Percentiles rank a stretch among this genome's conserved stretches.
Evolutionary conservation across 2,329 filamentous ascomycete species (phyloP).

Genomic region (Paraconiothyrium sp.): DNA sequence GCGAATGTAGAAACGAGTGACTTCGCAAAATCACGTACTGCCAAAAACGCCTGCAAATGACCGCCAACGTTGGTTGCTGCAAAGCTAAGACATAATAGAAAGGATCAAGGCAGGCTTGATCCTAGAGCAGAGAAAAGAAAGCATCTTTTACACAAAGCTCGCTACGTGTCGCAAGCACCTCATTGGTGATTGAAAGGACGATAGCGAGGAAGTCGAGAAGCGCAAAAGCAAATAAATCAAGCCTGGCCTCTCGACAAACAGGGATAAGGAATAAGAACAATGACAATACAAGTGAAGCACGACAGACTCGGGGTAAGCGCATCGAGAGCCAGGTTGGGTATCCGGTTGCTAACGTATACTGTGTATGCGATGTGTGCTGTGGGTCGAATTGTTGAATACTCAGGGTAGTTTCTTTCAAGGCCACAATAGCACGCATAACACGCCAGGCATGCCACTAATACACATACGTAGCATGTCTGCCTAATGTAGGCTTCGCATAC

Average conservation of each 20-base stretch:
- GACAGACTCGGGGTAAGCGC: neutral
- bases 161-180: neutral
- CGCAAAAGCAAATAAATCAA: constrained; percentile 6
- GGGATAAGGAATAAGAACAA: constrained; percentile 1
- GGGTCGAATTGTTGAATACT: neutral
- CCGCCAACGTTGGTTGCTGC: neutral
- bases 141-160: neutral
- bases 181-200: neutral
- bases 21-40: constrained; percentile 2
- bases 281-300: constrained; percentile 11
- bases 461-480: constrained; percentile 39
- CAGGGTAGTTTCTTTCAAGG: neutral
- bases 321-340: constrained; percentile 20
- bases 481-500: constrained; percentile 35
- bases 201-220: neutral
- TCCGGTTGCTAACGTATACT: constrained; percentile 11
- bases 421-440: neutral
- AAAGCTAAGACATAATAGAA: neutral
- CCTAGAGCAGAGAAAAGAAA: neutral
- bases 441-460: constrained; percentile 30
- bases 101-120: neutral
- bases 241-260: constrained; percentile 8
- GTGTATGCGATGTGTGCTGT: constrained; percentile 9
- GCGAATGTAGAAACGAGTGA: constrained; percentile 1
- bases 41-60: neutral